Conservation (phyloP, 2,329 filamentous ascomycete species). For the Ceratocystis colombiana region DNA sequence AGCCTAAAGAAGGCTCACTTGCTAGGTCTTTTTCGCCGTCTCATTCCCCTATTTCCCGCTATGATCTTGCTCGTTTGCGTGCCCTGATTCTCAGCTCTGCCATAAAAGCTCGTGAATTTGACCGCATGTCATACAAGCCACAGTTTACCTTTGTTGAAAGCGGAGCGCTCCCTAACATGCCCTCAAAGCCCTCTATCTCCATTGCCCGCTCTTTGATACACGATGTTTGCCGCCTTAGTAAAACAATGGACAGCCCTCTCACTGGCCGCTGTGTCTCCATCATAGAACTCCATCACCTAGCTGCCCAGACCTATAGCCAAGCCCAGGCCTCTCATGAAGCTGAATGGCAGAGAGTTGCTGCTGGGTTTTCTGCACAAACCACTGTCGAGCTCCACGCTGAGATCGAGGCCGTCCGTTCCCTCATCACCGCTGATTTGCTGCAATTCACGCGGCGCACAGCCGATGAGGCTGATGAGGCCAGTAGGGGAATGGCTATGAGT, state of each 20-base stretch:
- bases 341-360: slow-evolving; percentile 49
- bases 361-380: slow-evolving; percentile 48
- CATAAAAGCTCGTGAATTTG: slow-evolving; percentile 80
- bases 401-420: slow-evolving; percentile 40
- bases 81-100: slow-evolving; percentile 71
- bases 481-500: slow-evolving; percentile 62
- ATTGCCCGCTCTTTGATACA: slow-evolving; percentile 33
- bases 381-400: slow-evolving; percentile 43
- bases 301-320: slow-evolving; percentile 42
- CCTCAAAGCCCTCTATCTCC: slow-evolving; percentile 3
- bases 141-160: slow-evolving; percentile 34
- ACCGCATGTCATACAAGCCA: slow-evolving; percentile 49
- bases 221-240: slow-evolving; percentile 38
- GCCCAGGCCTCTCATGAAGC: slow-evolving; percentile 42
- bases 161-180: slow-evolving; percentile 17
- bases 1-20: slow-evolving; percentile 3
- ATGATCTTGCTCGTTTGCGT: slow-evolving; percentile 71
- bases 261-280: slow-evolving; percentile 34
- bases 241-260: slow-evolving; percentile 29
- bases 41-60: slow-evolving; percentile 43
- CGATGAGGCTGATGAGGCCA: slow-evolving; percentile 71
- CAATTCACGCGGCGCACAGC: slow-evolving; percentile 55
- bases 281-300: slow-evolving; percentile 42
- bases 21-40: background rate
- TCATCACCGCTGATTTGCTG: slow-evolving; percentile 45